phyloP scores from a whole-genome alignment of 164 flowering plant genomes.

The Vitis riparia region DNA sequence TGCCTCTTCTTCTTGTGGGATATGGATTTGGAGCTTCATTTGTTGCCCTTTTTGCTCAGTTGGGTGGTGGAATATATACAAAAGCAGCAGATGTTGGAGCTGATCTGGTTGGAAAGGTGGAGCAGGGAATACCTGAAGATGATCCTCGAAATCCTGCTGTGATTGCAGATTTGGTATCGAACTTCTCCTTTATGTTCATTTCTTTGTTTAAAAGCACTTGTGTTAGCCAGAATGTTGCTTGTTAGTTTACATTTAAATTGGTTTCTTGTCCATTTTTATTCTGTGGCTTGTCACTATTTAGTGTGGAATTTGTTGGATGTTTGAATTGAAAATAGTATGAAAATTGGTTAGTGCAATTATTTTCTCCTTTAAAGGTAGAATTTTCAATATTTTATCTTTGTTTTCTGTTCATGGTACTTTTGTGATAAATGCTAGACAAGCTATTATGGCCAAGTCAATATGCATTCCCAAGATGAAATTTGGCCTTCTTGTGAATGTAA shows the following conservation, averaged over 20 bases:
- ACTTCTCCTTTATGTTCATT: neutral
- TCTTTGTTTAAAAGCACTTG: neutral
- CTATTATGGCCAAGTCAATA: too few relatives aligned
- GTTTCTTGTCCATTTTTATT: slow-evolving; percentile 1
- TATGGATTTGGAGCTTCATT: slow-evolving; percentile 99
- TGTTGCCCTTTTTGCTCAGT: slow-evolving; percentile 98
- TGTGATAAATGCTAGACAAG: neutral
- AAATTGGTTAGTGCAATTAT: neutral
- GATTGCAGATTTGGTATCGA: slow-evolving; percentile 94
- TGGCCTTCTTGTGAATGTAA: too few relatives aligned
- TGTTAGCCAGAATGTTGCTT: neutral
- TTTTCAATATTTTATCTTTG: neutral
- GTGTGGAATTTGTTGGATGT: neutral
- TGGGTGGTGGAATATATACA: slow-evolving; percentile 99
- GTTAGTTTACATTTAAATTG: neutral
- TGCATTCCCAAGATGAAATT: too few relatives aligned
- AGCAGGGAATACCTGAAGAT: slow-evolving; percentile 99
- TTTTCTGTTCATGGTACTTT: neutral
- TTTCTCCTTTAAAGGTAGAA: neutral
- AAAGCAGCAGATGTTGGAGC: slow-evolving; percentile 99
- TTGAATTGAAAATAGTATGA: neutral
- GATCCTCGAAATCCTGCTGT: slow-evolving; percentile 99
- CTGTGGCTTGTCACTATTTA: too few relatives aligned
- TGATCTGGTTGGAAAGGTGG: slow-evolving; percentile 98
- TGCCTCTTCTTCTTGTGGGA: slow-evolving; percentile 98